Percentiles rank a stretch among this genome's conserved stretches.
phyloP scores from a whole-genome alignment of 371 early-diverging fungal genomes.

The Mycotypha africana region DNA sequence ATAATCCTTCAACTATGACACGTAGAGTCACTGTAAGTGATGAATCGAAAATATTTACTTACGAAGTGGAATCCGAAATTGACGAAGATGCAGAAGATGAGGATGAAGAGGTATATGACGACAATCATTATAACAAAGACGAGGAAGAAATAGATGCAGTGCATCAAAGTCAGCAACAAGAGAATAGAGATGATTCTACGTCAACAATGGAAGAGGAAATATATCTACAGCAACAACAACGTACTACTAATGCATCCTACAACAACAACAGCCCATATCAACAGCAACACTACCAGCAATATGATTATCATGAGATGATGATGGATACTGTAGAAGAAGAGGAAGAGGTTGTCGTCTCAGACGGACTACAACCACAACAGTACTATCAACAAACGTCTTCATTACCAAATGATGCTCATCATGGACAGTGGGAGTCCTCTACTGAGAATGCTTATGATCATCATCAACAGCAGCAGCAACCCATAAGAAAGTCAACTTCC shows the following conservation, averaged over 20 bases:
- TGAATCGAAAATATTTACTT: slow-evolving; percentile 23
- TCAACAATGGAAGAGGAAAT: background rate
- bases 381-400: too few relatives aligned
- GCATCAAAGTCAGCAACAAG: slow-evolving; percentile 10
- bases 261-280: too few relatives aligned
- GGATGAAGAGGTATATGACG: slow-evolving; percentile 12
- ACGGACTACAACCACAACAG: too few relatives aligned
- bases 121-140: slow-evolving; percentile 7
- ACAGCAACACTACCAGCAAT: too few relatives aligned
- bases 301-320: too few relatives aligned
- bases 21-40: slow-evolving; percentile 35
- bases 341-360: too few relatives aligned
- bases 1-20: background rate
- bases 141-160: slow-evolving; percentile 3
- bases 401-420: too few relatives aligned
- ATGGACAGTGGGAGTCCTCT: background rate
- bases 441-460: too few relatives aligned
- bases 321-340: slow-evolving; percentile 2
- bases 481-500: background rate
- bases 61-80: slow-evolving; percentile 32
- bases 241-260: too few relatives aligned
- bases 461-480: background rate
- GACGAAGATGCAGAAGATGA: slow-evolving; percentile 27
- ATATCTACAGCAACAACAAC: background rate
- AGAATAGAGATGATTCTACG: slow-evolving; percentile 12